Percentiles rank a stretch among this genome's conserved stretches.
These are phyloP conservation scores for Sclerotinia spermophila DNA, from an alignment of 2,329 filamentous ascomycete genomes.

Conservation along the genomic window DNA sequence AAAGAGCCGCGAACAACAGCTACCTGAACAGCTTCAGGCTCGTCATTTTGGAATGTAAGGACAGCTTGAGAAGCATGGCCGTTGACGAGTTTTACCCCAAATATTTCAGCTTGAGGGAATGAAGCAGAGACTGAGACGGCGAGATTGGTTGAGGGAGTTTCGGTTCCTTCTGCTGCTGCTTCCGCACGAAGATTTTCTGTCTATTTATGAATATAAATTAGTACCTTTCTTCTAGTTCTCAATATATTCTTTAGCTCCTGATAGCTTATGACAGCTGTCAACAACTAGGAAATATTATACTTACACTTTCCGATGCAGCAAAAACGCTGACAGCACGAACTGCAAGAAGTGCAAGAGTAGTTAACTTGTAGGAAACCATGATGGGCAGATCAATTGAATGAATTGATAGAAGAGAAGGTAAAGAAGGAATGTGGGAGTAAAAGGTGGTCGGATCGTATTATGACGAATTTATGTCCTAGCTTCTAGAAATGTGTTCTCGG, in stretches of 20 bases:
- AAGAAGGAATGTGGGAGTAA: background rate
- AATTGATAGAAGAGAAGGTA: slow-evolving; percentile 2
- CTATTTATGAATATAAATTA: slow-evolving; percentile 13
- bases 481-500: slow-evolving; percentile 21
- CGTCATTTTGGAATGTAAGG: slow-evolving; percentile 80
- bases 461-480: slow-evolving; percentile 12
- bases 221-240: background rate
- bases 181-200: slow-evolving; percentile 19
- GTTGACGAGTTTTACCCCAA: slow-evolving; percentile 94
- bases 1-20: slow-evolving; percentile 75
- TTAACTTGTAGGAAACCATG: slow-evolving; percentile 73
- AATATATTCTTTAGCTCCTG: background rate
- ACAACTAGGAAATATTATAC: slow-evolving; percentile 36
- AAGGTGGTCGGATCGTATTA: slow-evolving; percentile 7
- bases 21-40: slow-evolving; percentile 70
- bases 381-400: slow-evolving; percentile 34
- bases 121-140: slow-evolving; percentile 62
- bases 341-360: slow-evolving; percentile 68
- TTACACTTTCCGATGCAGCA: slow-evolving; percentile 55
- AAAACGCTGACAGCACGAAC: slow-evolving; percentile 63
- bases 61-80: slow-evolving; percentile 79
- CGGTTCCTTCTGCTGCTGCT: slow-evolving; percentile 31
- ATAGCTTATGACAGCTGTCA: slow-evolving; percentile 19
- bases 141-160: slow-evolving; percentile 43
- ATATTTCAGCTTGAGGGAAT: slow-evolving; percentile 66